phyloP scores from a whole-genome alignment of 345 rosid species.

The Nephelium lappaceum region DNA sequence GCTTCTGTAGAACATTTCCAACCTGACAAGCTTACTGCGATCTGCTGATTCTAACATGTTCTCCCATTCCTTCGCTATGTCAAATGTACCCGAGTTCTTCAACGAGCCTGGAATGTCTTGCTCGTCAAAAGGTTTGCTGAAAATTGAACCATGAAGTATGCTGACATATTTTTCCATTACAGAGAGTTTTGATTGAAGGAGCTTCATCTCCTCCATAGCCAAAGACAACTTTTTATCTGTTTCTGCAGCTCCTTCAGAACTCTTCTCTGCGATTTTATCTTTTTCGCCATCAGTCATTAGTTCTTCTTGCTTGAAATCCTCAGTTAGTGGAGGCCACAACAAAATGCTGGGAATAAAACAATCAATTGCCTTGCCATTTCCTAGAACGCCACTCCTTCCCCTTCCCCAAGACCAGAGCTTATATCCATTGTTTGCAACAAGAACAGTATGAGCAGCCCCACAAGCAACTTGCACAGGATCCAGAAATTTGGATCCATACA shows the following conservation, averaged over 20 bases:
- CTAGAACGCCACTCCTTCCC: constrained; percentile 89
- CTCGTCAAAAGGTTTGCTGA: constrained; percentile 73
- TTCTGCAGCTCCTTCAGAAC: constrained; percentile 31
- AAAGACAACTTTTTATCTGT: constrained; percentile 47
- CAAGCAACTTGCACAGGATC: constrained; percentile 71
- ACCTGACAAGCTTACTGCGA: constrained; percentile 57
- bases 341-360: constrained; percentile 52
- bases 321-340: constrained; percentile 61
- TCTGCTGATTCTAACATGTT: constrained; percentile 78
- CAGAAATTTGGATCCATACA: constrained; percentile 45
- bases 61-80: constrained; percentile 81
- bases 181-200: constrained; percentile 61
- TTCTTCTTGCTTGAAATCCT: constrained; percentile 43
- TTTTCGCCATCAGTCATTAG: constrained; percentile 5
- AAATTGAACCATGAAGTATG: constrained; percentile 82
- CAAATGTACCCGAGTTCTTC: constrained; percentile 50
- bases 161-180: constrained; percentile 72
- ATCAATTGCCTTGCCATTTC: constrained; percentile 58
- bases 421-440: constrained; percentile 70
- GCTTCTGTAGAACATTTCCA: constrained; percentile 75
- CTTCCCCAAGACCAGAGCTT: constrained; percentile 96
- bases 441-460: constrained; percentile 91
- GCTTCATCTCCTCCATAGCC: constrained; percentile 70
- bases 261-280: constrained; percentile 30
- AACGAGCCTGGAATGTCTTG: constrained; percentile 65